Evolutionary conservation across 805 yeast genomes (phyloP).

Genomic region (Lachancea nothofagi): DNA sequence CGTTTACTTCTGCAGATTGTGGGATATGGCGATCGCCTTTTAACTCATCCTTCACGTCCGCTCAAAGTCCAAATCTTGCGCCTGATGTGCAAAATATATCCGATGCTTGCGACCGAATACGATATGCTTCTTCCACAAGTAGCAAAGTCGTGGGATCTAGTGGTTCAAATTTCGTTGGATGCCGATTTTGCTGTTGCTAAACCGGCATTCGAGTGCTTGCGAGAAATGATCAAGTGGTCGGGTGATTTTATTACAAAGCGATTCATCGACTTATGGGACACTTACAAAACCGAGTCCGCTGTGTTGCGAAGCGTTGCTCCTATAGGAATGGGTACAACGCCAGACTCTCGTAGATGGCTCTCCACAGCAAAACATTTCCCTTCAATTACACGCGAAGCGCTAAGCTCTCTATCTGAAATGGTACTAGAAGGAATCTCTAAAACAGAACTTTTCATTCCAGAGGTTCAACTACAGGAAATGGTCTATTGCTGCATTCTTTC

Average conservation of each 20-base stretch:
- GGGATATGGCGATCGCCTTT: constrained; percentile 60
- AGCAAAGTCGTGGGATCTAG: constrained; percentile 28
- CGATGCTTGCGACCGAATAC: constrained; percentile 47
- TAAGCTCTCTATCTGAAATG: constrained; percentile 19
- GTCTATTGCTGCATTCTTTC: constrained; percentile 22
- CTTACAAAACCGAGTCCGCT: constrained; percentile 14
- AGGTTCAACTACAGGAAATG: constrained; percentile 21
- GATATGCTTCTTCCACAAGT: constrained; percentile 29
- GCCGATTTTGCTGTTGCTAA: constrained; percentile 23
- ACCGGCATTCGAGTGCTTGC: constrained; percentile 21
- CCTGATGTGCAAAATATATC: constrained; percentile 41
- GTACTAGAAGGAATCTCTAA: constrained; percentile 24
- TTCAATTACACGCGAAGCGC: constrained; percentile 20
- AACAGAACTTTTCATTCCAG: constrained; percentile 22
- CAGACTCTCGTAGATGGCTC: neutral
- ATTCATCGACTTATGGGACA: constrained; percentile 27
- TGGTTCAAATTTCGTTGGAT: constrained; percentile 18
- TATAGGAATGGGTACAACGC: neutral
- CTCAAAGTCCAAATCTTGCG: constrained; percentile 53
- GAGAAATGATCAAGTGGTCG: constrained; percentile 18
- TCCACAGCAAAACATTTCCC: constrained; percentile 16
- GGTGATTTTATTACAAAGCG: constrained; percentile 27
- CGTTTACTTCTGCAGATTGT: constrained; percentile 53
- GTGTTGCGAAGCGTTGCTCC: constrained; percentile 12
- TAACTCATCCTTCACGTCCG: constrained; percentile 59